Evolutionary conservation across 176 grass and related monocot genomes (phyloP), one percentile per base, ranked within the genome.

Genomic region (Echinochloa phyllopogon): DNA sequence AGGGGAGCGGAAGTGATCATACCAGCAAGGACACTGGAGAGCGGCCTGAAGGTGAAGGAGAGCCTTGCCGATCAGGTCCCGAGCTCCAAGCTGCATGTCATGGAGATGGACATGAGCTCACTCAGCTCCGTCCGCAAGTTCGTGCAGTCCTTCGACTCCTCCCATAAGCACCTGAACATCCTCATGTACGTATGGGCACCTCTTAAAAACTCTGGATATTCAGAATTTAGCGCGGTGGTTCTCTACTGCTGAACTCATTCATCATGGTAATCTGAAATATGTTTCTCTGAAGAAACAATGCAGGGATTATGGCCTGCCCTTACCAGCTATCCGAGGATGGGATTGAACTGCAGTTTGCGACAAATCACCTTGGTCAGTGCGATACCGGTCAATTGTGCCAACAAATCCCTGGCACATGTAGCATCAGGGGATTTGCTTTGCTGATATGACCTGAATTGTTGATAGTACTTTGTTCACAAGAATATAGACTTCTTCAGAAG

Each of bases 41-140:
- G 86, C 29, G 92, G 95, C 25, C 16, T 82, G 36, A 90, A 88
- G 90, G 86, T 88, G 52, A 94, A 93, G 67, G 88, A 98, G 67
- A 91, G 88, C 58, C 85, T 98, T 15, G 84, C 82, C 3, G 86
- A 93, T 14, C 78, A 98, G 72, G 63, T 93, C 38, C 92, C 90
- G 0, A 50, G 39, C 41, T 83, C 86, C 2, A 88, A 88, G 10
- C 80, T 95, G 25, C 84, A 95, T 6, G 91, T 98, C 80, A 89
- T 98, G 95, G 92, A 98, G 84, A 88, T 98, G 88, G 95, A 95
- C 63, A 72, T 92, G 57, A 90, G 87, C 72, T 98, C 90, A 38
- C 92, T 98, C 8, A 80, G 86, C 51, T 95, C 95, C 0, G 89
- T 98, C 69, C 64, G 75, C 27, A 75, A 78, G 13, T 98, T 98